Evolutionary conservation across 2,329 filamentous ascomycete genomes (phyloP), one percentile per base, ranked within the genome.

Genomic region (Paraphaeosphaeria minitans): DNA sequence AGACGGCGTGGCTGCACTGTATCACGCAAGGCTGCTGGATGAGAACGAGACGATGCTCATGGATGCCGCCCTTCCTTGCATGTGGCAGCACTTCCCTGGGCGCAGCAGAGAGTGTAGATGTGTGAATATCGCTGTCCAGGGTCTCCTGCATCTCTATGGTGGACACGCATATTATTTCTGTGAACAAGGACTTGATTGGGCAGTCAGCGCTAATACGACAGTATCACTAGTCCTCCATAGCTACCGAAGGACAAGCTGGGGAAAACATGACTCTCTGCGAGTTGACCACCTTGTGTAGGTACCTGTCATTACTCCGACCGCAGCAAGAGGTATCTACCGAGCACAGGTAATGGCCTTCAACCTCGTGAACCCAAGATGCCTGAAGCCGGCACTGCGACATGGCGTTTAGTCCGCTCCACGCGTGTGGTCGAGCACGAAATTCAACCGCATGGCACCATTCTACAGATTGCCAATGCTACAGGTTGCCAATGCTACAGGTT

Each of bases 131-230:
- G 29, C 42, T 33, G 45, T 53, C 49, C 21, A 60, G 48, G 27
- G 31, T 24, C n/a, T 45, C 10, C 45, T 33, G 53, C 42, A 27
- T 22, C 31, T 8, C 19, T 9, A 29, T 37, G 22, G 41, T 39
- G 47, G 45, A 37, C 48, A 35, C 46, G 24, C 35, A 14, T 29
- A 24, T 49, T 59, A 52, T 59, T 59, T 53, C 50, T 56, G 54
- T 46, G 48, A 56, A 21, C 14, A 33, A 31, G n/a, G 57, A 27
- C 33, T 21, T 29, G 46, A 48, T 48, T 21, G 22, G 41, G 46
- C 37, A 53, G 55, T 61, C 58, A 61, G 58, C 58, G 39, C 58
- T 61, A 58, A 46, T 33, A 35, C 46, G 29, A 37, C 37, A 33
- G 37, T 42, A 29, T 27, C 49, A 56, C 29, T 31, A 57, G 39